Percentiles rank a stretch among this genome's conserved stretches.
Conservation (phyloP, 768 basidiomycete species). For the Sistotremastrum suecicum region DNA sequence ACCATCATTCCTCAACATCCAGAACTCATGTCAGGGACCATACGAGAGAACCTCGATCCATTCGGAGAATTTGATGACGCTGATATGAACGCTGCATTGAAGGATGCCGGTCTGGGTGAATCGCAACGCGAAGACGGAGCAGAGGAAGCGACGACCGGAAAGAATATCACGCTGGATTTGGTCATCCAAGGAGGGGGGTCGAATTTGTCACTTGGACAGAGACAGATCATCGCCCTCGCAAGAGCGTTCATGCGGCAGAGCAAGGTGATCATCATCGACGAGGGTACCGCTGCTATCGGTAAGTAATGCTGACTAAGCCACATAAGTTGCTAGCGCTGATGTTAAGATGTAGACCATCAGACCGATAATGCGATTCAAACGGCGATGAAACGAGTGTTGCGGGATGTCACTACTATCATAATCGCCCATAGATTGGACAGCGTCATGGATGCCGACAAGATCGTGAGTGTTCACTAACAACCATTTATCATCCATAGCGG, state of each 20-base stretch:
- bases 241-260: conserved; percentile 15
- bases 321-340: background rate
- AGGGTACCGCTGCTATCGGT: conserved; percentile 6
- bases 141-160: conserved; percentile 1
- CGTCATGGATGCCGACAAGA: conserved; percentile 9
- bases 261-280: conserved; percentile 14
- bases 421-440: conserved; percentile 24
- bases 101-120: conserved; percentile 9
- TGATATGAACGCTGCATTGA: conserved; percentile 10
- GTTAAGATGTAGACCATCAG: conserved; percentile 15
- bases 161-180: conserved; percentile 28
- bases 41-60: conserved; percentile 21
- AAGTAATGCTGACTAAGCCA: conserved; percentile 11
- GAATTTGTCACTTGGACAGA: conserved; percentile 30
- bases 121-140: background rate
- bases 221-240: conserved; percentile 22
- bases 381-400: conserved; percentile 18
- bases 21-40: conserved; percentile 17
- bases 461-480: conserved; percentile 12
- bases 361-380: conserved; percentile 26
- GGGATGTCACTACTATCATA: conserved; percentile 22
- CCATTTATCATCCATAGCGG: background rate
- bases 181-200: conserved; percentile 26
- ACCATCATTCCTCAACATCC: conserved; percentile 19
- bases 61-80: conserved; percentile 21